phyloP scores from a whole-genome alignment of 2,329 filamentous ascomycete genomes.

The Arthrobotrys pseudoclavata region DNA sequence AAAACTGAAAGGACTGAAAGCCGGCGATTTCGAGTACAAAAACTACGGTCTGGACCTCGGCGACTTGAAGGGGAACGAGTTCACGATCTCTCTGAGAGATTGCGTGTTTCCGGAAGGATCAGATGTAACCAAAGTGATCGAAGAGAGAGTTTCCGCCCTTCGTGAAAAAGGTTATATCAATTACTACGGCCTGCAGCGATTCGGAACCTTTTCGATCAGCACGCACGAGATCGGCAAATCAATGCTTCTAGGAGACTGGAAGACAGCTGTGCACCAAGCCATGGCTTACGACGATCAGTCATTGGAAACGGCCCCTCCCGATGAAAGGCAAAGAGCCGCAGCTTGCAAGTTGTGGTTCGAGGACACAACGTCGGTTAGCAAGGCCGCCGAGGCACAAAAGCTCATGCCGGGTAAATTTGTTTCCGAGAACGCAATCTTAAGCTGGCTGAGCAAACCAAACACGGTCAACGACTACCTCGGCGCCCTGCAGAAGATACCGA shows the following conservation, averaged over 20 bases:
- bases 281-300: slow-evolving; percentile 78
- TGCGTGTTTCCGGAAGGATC: slow-evolving; percentile 72
- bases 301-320: slow-evolving; percentile 75
- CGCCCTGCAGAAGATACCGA: slow-evolving; percentile 82
- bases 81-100: slow-evolving; percentile 90
- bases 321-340: slow-evolving; percentile 83
- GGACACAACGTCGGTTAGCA: slow-evolving; percentile 68
- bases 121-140: slow-evolving; percentile 69
- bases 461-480: slow-evolving; percentile 75
- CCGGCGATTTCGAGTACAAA: slow-evolving; percentile 86
- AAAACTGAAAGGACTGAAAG: slow-evolving; percentile 68
- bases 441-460: slow-evolving; percentile 72
- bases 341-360: slow-evolving; percentile 81
- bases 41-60: slow-evolving; percentile 81
- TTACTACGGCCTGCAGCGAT: slow-evolving; percentile 97
- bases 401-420: slow-evolving; percentile 83
- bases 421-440: slow-evolving; percentile 83
- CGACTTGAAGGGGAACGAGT: slow-evolving; percentile 89
- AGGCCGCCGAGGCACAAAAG: slow-evolving; percentile 74
- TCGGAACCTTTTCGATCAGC: slow-evolving; percentile 86
- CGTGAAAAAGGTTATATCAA: slow-evolving; percentile 88
- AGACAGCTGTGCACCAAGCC: slow-evolving; percentile 82
- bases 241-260: slow-evolving; percentile 84
- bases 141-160: slow-evolving; percentile 76
- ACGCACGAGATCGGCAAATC: slow-evolving; percentile 88